Evolutionary conservation across 2,329 filamentous ascomycete species (phyloP), one percentile per base, ranked within the genome.

Genomic region (Phyllosticta citrichinensis): DNA sequence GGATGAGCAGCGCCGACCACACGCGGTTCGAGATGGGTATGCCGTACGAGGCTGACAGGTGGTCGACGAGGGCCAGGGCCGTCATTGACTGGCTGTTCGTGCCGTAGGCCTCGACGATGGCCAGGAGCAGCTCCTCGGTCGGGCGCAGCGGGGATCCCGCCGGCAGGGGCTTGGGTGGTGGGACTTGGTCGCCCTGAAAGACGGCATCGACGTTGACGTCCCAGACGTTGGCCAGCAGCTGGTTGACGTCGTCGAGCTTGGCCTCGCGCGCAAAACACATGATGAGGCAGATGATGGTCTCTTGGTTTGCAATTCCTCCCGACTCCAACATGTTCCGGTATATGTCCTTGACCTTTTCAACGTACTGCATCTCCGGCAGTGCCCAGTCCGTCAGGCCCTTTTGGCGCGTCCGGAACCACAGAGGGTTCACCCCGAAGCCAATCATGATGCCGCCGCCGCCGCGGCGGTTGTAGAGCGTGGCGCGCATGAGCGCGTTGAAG

Each of bases 81-180:
- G 79, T 76, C 0, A 77, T 69, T 3, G 91, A 77, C 60, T 86
- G 79, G 55, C 82, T 85, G 71, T 87, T 89, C 63, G 79, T 80
- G n/a, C 87, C 82, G 64, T 87, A 88, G 1, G 79, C 77, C 68
- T 90, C 85, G 5, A 87, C 86, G n/a, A 92, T 74, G 9, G 86
- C 81, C 60, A 82, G 77, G 22, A 93, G 77, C 0, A 92, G 76
- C 2, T 76, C 75, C 8, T 70, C 64, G 0, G 81, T 83, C 2
- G 89, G 89, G 57, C 77, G 75, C 33, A 87, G 71, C 8, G 82
- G 80, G 1, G 82, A 86, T 27, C 78, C 75, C 0, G 65, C 67
- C 0, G 75, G 69, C 52, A 82, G 79, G 1, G 68, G 66, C 30
- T 68, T 75, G n/a, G 76, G 70, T 1, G 69, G 68, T 12, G 71